Conservation (phyloP, 306 rosid genomes). For the Abrus pulchellus region DNA sequence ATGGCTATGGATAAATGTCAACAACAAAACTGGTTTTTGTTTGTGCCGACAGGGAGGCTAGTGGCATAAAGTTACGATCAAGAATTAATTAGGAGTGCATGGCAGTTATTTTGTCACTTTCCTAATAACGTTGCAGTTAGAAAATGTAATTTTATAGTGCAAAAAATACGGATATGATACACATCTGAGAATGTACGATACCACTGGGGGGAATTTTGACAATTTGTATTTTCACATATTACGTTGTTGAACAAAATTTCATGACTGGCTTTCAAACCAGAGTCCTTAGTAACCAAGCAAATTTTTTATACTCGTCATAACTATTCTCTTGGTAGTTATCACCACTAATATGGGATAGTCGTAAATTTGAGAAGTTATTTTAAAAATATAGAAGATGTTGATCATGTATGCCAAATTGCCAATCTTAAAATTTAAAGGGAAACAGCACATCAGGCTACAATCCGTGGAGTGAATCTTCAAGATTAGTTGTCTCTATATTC, state of each 20-base stretch:
- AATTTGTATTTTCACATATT: too few species aligned
- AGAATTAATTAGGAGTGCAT: neutral
- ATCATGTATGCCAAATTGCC: neutral
- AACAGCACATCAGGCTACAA: neutral
- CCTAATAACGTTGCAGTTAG: conserved; percentile 27
- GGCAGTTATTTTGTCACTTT: conserved; percentile 29
- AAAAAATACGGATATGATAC: neutral
- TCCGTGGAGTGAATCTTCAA: conserved; percentile 1
- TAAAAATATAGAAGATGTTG: neutral
- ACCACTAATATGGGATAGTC: too few species aligned
- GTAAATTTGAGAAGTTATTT: too few species aligned
- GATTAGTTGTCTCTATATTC: conserved; percentile 7
- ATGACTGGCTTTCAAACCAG: too few species aligned
- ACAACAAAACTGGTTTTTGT: conserved; percentile 1
- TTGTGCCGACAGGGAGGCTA: conserved; percentile 33
- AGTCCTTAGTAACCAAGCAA: too few species aligned
- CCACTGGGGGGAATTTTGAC: too few species aligned
- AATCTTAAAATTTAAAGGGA: neutral
- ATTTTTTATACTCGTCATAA: too few species aligned
- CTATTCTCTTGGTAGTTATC: too few species aligned
- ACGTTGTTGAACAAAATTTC: too few species aligned
- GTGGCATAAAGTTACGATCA: neutral
- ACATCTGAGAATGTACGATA: too few species aligned
- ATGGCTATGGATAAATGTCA: neutral
- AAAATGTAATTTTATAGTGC: neutral